Evolutionary conservation across 768 basidiomycete species (phyloP).

Genomic region (Termitomyces sp.): DNA sequence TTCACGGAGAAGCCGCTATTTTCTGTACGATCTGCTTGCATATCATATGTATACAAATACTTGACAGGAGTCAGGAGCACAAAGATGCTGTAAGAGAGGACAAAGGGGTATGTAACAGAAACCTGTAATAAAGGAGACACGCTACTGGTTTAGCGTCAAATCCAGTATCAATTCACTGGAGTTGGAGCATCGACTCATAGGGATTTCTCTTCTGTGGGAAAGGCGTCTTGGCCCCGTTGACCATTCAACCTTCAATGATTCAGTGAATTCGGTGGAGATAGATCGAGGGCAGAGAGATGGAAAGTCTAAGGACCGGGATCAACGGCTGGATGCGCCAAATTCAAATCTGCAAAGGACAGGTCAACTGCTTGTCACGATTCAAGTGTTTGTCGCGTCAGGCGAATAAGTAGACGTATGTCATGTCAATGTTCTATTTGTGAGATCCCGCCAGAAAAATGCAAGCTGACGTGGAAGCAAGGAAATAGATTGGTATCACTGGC

Average conservation of each 20-base stretch:
- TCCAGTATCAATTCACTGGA: not conserved
- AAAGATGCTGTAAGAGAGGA: not conserved
- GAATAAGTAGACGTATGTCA: not conserved
- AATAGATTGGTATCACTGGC: not conserved
- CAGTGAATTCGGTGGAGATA: not conserved
- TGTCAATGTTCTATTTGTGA: not conserved
- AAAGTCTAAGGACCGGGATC: too few relatives aligned
- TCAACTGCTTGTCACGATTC: not conserved
- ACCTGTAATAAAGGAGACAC: too few relatives aligned
- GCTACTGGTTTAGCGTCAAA: not conserved
- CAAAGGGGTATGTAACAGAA: not conserved
- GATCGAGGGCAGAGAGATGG: not conserved
- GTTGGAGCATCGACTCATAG: not conserved
- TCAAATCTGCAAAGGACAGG: not conserved
- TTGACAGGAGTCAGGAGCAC: not conserved
- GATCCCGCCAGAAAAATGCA: not conserved
- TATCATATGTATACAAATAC: not conserved
- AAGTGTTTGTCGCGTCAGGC: not conserved
- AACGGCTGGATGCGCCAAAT: not conserved
- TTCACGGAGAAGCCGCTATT: not conserved
- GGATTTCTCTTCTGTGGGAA: too few relatives aligned
- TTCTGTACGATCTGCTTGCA: not conserved
- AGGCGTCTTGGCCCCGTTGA: too few relatives aligned
- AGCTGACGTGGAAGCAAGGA: not conserved
- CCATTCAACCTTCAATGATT: too few relatives aligned